phyloP scores from a whole-genome alignment of 495 filamentous ascomycete genomes.

The Penicillium ochrochloron region DNA sequence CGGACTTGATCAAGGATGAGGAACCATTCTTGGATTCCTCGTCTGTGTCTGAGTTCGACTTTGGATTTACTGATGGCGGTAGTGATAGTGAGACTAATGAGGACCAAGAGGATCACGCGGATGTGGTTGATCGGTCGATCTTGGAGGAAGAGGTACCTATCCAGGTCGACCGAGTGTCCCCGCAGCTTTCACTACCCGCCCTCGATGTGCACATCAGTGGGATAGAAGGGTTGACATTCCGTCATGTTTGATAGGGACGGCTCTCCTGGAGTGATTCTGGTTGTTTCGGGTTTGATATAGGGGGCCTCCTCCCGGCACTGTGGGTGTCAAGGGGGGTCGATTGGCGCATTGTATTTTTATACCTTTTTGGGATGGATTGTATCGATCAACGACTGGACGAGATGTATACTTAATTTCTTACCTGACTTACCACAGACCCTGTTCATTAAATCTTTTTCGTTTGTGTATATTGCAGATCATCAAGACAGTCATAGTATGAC shows the following conservation, averaged over 20 bases:
- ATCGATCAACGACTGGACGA: conserved; percentile 19
- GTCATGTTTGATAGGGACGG: background rate
- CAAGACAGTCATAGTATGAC: conserved; percentile 5
- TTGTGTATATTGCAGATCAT: conserved; percentile 9
- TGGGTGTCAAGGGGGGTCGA: background rate
- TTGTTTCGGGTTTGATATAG: conserved; percentile 1
- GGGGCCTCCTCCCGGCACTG: background rate
- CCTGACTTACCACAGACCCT: background rate
- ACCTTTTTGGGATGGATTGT: conserved; percentile 10
- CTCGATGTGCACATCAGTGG: conserved; percentile 30
- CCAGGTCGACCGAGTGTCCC: conserved; percentile 23
- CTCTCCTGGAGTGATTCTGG: background rate
- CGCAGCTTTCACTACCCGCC: conserved; percentile 26
- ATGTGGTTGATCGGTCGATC: conserved; percentile 2
- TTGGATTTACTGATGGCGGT: conserved; percentile 26
- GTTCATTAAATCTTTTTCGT: background rate
- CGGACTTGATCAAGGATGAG: background rate
- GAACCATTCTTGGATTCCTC: conserved; percentile 7
- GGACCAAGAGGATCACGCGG: background rate
- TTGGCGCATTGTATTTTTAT: conserved; percentile 11
- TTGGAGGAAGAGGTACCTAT: conserved; percentile 10
- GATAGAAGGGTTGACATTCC: conserved; percentile 28
- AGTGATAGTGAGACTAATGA: conserved; percentile 28
- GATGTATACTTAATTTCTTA: conserved; percentile 4
- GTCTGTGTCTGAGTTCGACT: conserved; percentile 34